These are phyloP conservation scores for Penicillium fuscoglaucum DNA, from an alignment of 2,329 filamentous ascomycete species.

Conservation along the genomic window DNA sequence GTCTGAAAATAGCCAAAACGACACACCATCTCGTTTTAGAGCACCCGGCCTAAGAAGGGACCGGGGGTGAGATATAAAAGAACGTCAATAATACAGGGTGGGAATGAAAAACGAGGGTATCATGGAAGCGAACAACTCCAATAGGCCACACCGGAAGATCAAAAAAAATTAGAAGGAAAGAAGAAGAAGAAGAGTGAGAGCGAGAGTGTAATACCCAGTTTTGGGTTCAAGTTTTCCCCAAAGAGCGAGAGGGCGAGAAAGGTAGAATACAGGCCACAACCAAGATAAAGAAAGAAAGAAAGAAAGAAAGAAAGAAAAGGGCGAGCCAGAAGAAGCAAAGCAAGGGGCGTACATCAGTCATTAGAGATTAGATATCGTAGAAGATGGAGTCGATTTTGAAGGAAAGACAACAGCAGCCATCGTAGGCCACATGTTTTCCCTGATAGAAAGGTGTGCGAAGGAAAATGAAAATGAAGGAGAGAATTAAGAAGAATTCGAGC, in stretches of 20 bases:
- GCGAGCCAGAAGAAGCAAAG: slow-evolving; percentile 4
- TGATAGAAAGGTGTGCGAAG: not conserved
- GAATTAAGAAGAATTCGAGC: slow-evolving; percentile 9
- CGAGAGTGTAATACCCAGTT: not conserved
- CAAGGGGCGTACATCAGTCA: slow-evolving; percentile 20
- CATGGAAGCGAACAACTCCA: slow-evolving; percentile 12
- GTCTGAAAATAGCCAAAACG: not conserved
- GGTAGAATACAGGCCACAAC: not conserved
- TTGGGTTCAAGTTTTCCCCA: not conserved
- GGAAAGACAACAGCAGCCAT: slow-evolving; percentile 1
- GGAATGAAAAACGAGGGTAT: slow-evolving; percentile 9
- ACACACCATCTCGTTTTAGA: not conserved
- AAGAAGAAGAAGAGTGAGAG: not conserved
- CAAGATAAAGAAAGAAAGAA: not conserved
- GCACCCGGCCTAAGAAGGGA: not conserved
- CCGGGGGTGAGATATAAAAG: not conserved
- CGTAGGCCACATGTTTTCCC: not conserved
- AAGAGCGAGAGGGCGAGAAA: slow-evolving; percentile 1
- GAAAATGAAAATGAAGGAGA: not conserved
- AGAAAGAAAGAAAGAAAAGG: not conserved
- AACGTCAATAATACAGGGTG: slow-evolving; percentile 8
- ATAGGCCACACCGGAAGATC: slow-evolving; percentile 1
- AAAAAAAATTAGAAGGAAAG: not conserved
- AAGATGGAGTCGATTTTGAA: slow-evolving; percentile 7
- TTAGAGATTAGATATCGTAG: slow-evolving; percentile 28